These are phyloP conservation scores for Crithidia fasciculata DNA, from an alignment of 208 protist species.

Conservation along the genomic window DNA sequence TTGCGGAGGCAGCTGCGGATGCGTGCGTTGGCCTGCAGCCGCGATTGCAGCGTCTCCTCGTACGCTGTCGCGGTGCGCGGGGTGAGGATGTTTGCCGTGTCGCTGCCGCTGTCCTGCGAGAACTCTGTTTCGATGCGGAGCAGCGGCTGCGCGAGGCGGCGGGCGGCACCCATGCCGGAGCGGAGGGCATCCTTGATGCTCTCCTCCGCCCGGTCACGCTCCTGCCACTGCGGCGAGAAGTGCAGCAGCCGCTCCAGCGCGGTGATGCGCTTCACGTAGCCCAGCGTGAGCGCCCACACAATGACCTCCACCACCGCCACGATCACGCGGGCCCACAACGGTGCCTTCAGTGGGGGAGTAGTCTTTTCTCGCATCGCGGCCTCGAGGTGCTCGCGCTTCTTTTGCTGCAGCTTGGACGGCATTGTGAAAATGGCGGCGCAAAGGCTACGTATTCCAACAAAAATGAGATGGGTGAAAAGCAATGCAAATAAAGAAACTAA, in stretches of 20 bases:
- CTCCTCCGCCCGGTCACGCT: conserved; percentile 29
- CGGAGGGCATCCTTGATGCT: conserved; percentile 31
- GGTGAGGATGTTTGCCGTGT: conserved; percentile 18
- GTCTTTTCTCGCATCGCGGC: neutral
- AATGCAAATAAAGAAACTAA: neutral
- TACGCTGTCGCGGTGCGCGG: conserved; percentile 30
- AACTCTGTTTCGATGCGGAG: conserved; percentile 59
- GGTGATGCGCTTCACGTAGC: conserved; percentile 31
- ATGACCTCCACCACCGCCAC: conserved; percentile 27
- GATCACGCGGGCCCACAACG: conserved; percentile 22
- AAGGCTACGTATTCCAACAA: neutral
- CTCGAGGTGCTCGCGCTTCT: conserved; percentile 2
- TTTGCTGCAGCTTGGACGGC: conserved; percentile 2
- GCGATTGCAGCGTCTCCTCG: conserved; percentile 28
- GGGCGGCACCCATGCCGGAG: conserved; percentile 30
- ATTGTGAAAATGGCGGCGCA: neutral
- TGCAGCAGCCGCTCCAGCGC: conserved; percentile 19
- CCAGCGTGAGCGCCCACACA: conserved; percentile 35
- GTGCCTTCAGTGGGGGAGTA: neutral
- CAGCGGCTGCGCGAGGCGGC: conserved; percentile 38
- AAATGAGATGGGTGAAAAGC: neutral
- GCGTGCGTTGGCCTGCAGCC: conserved; percentile 36
- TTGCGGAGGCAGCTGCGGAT: conserved; percentile 39
- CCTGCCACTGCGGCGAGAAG: conserved; percentile 30
- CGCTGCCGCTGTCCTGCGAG: conserved; percentile 20